Evolutionary conservation across 768 basidiomycete species (phyloP).

Genomic region (Boletales sp.): DNA sequence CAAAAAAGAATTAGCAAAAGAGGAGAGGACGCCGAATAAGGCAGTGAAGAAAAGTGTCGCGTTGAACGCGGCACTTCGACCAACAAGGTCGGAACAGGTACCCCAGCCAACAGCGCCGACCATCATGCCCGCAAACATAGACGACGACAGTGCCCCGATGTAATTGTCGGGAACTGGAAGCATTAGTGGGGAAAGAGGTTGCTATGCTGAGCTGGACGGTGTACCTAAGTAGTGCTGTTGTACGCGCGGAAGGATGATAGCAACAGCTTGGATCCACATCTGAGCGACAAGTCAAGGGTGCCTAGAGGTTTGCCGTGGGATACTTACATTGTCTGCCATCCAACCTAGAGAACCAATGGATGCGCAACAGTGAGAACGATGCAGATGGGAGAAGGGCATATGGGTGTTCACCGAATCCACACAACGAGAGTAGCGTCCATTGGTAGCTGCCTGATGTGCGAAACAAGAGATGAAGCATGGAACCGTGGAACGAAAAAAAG

Average conservation of each 20-base stretch:
- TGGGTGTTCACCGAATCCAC: conserved; percentile 74
- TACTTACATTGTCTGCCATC: conserved; percentile 86
- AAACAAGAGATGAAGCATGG: not conserved
- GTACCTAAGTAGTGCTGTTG: conserved; percentile 82
- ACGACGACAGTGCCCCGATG: conserved; percentile 81
- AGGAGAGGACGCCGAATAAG: conserved; percentile 79
- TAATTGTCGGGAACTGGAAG: conserved; percentile 63
- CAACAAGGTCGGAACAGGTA: conserved; percentile 86
- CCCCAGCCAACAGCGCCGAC: conserved; percentile 91
- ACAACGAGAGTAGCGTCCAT: conserved; percentile 76
- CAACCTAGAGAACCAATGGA: conserved; percentile 52
- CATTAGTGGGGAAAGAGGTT: conserved; percentile 14
- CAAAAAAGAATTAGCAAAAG: conserved; percentile 65
- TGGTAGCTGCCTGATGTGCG: conserved; percentile 61
- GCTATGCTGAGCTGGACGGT: conserved; percentile 17
- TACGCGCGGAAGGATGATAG: conserved; percentile 94
- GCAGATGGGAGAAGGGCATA: too few species aligned
- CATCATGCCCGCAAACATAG: conserved; percentile 98
- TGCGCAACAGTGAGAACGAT: not conserved
- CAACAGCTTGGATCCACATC: conserved; percentile 93
- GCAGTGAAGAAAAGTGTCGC: conserved; percentile 88
- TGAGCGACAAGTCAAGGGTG: conserved; percentile 36
- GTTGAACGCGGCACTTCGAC: conserved; percentile 89
- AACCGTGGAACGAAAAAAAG: not conserved
- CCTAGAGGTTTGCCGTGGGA: not conserved